phyloP scores from a whole-genome alignment of 805 yeast genomes.

The Yamadazyma sp. region DNA sequence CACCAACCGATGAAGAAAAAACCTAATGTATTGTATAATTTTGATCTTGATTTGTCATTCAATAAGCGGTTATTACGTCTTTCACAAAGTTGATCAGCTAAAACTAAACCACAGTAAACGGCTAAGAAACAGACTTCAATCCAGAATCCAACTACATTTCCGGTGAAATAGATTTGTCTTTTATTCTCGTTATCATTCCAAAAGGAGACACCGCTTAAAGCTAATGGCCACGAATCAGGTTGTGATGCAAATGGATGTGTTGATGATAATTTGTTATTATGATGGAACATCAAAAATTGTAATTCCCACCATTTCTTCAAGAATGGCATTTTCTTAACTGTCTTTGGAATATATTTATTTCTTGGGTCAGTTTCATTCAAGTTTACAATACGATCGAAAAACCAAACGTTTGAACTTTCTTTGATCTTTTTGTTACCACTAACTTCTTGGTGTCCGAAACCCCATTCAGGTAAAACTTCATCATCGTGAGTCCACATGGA shows the following conservation, averaged over 20 bases:
- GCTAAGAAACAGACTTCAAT: constrained; percentile 64
- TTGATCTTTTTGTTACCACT: constrained; percentile 85
- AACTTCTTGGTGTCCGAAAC: constrained; percentile 83
- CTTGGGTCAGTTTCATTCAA: constrained; percentile 55
- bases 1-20: constrained; percentile 86
- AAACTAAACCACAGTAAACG: constrained; percentile 57
- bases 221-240: constrained; percentile 89
- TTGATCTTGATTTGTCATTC: constrained; percentile 59
- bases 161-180: constrained; percentile 84
- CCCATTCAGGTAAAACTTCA: constrained; percentile 91
- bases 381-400: constrained; percentile 63
- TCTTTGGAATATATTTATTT: constrained; percentile 60
- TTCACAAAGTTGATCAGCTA: constrained; percentile 73
- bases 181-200: constrained; percentile 74
- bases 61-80: constrained; percentile 66
- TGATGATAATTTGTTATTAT: constrained; percentile 80
- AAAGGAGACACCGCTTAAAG: constrained; percentile 89
- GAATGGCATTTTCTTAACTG: constrained; percentile 64
- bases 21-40: constrained; percentile 74
- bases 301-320: constrained; percentile 85
- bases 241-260: constrained; percentile 95
- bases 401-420: constrained; percentile 73
- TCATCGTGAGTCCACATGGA: constrained; percentile 94
- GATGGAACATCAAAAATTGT: constrained; percentile 85
- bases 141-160: constrained; percentile 93